Conservation (phyloP, 2,329 filamentous ascomycete genomes). For the Daldinia sp. region DNA sequence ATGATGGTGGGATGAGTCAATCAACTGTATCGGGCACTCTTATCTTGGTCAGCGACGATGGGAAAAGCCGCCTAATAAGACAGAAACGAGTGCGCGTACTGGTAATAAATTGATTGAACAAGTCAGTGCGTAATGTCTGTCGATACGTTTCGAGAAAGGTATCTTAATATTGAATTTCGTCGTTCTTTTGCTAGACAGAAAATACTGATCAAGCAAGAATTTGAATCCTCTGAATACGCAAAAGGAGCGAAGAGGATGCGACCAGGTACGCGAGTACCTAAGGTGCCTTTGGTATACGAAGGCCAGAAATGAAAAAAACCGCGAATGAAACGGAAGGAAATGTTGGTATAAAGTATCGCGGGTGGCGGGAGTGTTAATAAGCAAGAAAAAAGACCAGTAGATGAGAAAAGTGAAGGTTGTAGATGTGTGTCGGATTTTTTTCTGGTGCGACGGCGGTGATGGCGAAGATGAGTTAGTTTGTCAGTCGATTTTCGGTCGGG, state of each 20-base stretch:
- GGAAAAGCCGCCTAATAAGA: constrained; percentile 13
- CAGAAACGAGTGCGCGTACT: constrained; percentile 19
- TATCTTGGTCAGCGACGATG: constrained; percentile 9
- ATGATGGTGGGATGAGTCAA: not conserved
- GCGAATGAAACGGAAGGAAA: constrained; percentile 24
- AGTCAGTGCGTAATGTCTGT: not conserved
- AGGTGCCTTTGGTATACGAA: constrained; percentile 32
- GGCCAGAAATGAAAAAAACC: constrained; percentile 28
- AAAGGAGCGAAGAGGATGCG: constrained; percentile 33
- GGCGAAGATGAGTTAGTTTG: constrained; percentile 41
- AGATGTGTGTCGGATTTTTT: constrained; percentile 35
- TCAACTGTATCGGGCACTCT: constrained; percentile 7
- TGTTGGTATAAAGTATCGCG: constrained; percentile 18
- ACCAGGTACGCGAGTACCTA: constrained; percentile 32
- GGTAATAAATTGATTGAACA: constrained; percentile 21
- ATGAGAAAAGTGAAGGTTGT: constrained; percentile 29
- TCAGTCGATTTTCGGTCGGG: constrained; percentile 39
- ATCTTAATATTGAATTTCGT: constrained; percentile 13
- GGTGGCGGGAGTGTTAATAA: constrained; percentile 28
- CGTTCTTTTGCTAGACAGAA: constrained; percentile 15
- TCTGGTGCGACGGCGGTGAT: constrained; percentile 42
- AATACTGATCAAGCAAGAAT: constrained; percentile 30
- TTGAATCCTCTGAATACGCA: constrained; percentile 26
- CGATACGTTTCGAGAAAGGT: constrained; percentile 10
- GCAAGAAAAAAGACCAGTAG: constrained; percentile 20